Conservation (phyloP, 2,329 filamentous ascomycete genomes). For the Dactylellina drechsleri region DNA sequence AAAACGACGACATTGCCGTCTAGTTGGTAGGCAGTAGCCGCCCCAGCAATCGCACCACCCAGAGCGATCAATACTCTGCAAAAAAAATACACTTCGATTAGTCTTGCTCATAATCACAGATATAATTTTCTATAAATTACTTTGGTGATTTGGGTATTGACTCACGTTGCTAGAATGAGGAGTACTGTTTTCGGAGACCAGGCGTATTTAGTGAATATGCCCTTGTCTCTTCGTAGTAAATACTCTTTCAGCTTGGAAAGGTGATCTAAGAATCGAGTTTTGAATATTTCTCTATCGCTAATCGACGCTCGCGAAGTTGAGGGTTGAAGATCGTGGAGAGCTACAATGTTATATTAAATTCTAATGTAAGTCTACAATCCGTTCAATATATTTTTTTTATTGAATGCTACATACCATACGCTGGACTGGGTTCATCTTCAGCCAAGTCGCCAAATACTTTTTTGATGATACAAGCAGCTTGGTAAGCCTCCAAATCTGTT, state of each 20-base stretch:
- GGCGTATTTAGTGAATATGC: neutral
- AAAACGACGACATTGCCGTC: slow-evolving; percentile 11
- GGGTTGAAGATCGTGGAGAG: slow-evolving; percentile 12
- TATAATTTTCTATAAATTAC: neutral
- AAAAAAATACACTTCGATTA: neutral
- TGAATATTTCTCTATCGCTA: slow-evolving; percentile 22
- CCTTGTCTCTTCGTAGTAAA: neutral
- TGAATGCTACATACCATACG: slow-evolving; percentile 23
- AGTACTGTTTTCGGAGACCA: slow-evolving; percentile 6
- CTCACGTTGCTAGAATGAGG: slow-evolving; percentile 16
- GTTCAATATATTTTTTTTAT: too few relatives aligned
- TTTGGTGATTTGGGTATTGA: neutral
- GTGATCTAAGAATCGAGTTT: slow-evolving; percentile 6
- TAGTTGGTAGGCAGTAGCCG: neutral
- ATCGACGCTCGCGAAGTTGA: neutral
- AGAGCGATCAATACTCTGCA: slow-evolving; percentile 12
- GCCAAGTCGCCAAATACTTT: slow-evolving; percentile 15
- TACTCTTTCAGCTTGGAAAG: slow-evolving; percentile 28
- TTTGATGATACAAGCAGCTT: slow-evolving; percentile 41
- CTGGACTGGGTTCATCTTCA: slow-evolving; percentile 23
- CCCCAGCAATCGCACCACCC: neutral
- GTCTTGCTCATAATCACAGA: neutral
- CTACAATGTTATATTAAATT: neutral
- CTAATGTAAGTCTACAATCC: too few relatives aligned
- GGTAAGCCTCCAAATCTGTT: slow-evolving; percentile 38